Conservation (phyloP, 306 rosid genomes). For the Corylus heterophylla region DNA sequence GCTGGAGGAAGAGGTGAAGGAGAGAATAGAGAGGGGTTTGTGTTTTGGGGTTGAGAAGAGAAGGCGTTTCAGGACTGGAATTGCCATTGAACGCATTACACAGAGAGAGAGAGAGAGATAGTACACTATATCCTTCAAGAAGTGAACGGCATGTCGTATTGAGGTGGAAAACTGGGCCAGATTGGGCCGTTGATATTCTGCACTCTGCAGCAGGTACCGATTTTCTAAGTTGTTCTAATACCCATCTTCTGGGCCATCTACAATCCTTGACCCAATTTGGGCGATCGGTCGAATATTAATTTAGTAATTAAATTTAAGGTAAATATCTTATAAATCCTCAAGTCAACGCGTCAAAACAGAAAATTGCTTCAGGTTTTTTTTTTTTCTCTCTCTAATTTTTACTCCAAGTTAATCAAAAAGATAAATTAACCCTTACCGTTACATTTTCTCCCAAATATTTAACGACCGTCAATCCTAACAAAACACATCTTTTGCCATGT, state of each 20-base stretch:
- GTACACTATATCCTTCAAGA: background rate
- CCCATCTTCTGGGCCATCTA: background rate
- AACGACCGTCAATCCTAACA: too few relatives aligned
- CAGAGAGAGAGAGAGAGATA: background rate
- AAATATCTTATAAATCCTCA: too few relatives aligned
- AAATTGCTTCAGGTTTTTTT: too few relatives aligned
- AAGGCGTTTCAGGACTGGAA: slow-evolving; percentile 30
- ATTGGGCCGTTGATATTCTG: background rate
- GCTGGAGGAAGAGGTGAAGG: slow-evolving; percentile 19
- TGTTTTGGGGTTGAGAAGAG: slow-evolving; percentile 18
- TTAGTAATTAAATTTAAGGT: too few relatives aligned
- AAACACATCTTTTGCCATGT: too few relatives aligned
- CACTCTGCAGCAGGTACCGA: background rate
- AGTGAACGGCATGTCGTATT: background rate
- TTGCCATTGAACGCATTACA: slow-evolving; percentile 29
- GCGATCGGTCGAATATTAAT: too few relatives aligned
- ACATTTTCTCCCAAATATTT: too few relatives aligned
- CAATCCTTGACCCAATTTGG: background rate
- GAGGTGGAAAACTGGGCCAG: background rate
- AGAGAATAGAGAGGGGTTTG: slow-evolving; percentile 9
- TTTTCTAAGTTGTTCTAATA: too few relatives aligned
- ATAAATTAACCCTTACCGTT: too few relatives aligned
- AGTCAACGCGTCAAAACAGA: too few relatives aligned
- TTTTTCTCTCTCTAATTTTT: too few relatives aligned
- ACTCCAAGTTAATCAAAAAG: too few relatives aligned